Evolutionary conservation across 2,329 filamentous ascomycete species (phyloP).

Genomic region (Ascochyta pisi): DNA sequence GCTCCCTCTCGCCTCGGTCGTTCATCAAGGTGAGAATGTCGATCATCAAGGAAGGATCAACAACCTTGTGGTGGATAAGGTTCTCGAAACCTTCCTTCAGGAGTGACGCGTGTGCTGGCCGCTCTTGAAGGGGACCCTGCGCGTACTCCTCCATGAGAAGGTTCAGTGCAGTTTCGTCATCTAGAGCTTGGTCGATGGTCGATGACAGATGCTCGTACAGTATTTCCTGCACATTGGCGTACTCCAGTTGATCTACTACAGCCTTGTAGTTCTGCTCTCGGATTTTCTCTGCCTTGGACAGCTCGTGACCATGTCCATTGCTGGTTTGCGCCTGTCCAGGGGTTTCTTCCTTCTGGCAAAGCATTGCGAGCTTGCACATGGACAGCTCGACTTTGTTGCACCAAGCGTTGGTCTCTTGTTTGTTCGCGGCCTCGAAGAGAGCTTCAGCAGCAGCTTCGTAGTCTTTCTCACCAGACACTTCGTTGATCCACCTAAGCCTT

Average conservation of each 20-base stretch:
- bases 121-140: conserved; percentile 61
- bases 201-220: conserved; percentile 75
- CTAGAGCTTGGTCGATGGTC: conserved; percentile 74
- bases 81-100: conserved; percentile 74
- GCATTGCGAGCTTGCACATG: conserved; percentile 76
- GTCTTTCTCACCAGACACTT: conserved; percentile 77
- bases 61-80: conserved; percentile 73
- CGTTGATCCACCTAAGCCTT: conserved; percentile 93
- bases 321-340: conserved; percentile 41
- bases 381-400: conserved; percentile 92
- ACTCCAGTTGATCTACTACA: conserved; percentile 67
- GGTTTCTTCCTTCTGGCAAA: conserved; percentile 61
- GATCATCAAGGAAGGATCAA: conserved; percentile 66
- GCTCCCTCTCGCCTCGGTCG: conserved; percentile 51
- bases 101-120: conserved; percentile 71
- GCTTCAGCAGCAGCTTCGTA: conserved; percentile 75
- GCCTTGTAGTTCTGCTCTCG: conserved; percentile 37
- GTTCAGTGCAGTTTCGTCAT: conserved; percentile 78
- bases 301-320: conserved; percentile 24
- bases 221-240: conserved; percentile 80
- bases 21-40: conserved; percentile 83
- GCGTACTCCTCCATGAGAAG: conserved; percentile 74
- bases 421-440: conserved; percentile 72
- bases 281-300: conserved; percentile 50
- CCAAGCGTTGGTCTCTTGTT: conserved; percentile 82